phyloP scores from a whole-genome alignment of 1,284 basidiomycete species.

The Phylloboletellus chloephorus region DNA sequence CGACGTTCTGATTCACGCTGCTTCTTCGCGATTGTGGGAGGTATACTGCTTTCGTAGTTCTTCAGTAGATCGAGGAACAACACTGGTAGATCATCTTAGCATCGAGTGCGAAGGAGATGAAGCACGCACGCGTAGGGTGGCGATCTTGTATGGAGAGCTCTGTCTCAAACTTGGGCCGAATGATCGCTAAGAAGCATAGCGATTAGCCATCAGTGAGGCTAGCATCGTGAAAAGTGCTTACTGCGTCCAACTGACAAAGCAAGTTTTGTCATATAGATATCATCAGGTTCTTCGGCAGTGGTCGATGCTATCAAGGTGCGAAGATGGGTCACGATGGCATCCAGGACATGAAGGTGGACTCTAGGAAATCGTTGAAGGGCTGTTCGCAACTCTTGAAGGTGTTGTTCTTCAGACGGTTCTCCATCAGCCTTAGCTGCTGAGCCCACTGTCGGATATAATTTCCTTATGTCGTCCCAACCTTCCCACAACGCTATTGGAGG shows the following conservation, averaged over 20 bases:
- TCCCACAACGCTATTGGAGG: constrained; percentile 81
- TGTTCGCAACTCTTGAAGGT: constrained; percentile 61
- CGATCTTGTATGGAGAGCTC: constrained; percentile 83
- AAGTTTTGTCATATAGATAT: constrained; percentile 80
- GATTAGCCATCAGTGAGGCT: neutral
- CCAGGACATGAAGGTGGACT: constrained; percentile 78
- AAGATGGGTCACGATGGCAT: constrained; percentile 76
- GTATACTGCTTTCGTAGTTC: constrained; percentile 72
- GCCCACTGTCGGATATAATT: constrained; percentile 75
- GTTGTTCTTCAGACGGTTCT: constrained; percentile 49
- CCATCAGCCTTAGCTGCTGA: constrained; percentile 48
- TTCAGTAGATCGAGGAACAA: constrained; percentile 82
- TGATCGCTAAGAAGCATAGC: constrained; percentile 48
- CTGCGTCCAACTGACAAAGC: constrained; percentile 82
- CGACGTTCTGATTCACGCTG: constrained; percentile 80
- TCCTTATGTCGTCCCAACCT: constrained; percentile 85
- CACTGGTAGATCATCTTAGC: constrained; percentile 36
- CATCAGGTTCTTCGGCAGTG: constrained; percentile 61
- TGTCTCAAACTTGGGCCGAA: constrained; percentile 79
- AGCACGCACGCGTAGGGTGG: constrained; percentile 63
- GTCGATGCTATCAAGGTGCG: constrained; percentile 73
- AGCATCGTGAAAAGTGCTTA: constrained; percentile 38
- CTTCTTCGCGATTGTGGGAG: constrained; percentile 77
- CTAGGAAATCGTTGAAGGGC: constrained; percentile 73
- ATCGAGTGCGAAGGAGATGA: neutral